Evolutionary conservation across 148 eudicot species (phyloP).

Genomic region (Rhododendron mucronatum): DNA sequence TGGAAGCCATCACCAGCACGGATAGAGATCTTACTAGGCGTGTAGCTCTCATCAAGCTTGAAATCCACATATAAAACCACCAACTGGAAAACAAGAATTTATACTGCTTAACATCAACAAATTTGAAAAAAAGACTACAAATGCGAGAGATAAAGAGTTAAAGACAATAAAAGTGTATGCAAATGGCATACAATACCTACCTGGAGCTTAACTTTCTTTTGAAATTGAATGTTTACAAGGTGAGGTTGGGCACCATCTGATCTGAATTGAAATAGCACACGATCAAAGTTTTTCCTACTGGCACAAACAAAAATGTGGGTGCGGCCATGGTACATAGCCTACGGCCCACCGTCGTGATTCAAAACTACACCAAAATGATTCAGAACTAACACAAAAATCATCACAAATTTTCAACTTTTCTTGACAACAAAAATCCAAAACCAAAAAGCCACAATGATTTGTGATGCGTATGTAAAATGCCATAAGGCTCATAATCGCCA

Average conservation of each 20-base stretch:
- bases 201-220: constrained; percentile 87
- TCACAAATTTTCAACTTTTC: neutral
- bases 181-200: constrained; percentile 22
- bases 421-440: neutral
- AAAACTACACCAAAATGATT: neutral
- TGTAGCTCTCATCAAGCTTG: constrained; percentile 97
- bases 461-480: neutral
- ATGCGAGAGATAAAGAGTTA: neutral
- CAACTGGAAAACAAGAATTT: constrained; percentile 37
- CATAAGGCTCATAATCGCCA: neutral
- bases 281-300: neutral
- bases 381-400: neutral
- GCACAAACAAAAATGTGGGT: neutral
- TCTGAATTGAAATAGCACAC: constrained; percentile 32
- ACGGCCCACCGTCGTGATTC: neutral
- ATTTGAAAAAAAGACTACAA: neutral
- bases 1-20: constrained; percentile 86
- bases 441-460: neutral
- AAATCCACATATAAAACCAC: constrained; percentile 83
- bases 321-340: neutral
- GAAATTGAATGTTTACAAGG: too few relatives aligned
- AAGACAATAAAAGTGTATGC: neutral
- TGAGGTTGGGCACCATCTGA: too few relatives aligned
- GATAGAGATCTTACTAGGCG: constrained; percentile 86
- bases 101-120: neutral